Conservation (phyloP, 306 rosid species). For the Argentina anserina region DNA sequence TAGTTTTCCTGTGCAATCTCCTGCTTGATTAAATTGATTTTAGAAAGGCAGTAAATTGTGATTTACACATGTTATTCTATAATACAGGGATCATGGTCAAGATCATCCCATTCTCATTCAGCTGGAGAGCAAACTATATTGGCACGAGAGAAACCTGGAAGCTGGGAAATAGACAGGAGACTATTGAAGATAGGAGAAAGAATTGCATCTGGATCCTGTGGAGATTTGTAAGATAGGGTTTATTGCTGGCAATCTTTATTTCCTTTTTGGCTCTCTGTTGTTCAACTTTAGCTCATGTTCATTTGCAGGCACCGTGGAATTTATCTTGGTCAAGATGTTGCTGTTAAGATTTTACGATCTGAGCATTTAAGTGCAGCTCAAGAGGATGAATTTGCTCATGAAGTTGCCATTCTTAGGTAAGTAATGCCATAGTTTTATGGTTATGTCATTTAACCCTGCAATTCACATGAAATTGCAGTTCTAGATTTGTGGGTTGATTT, state of each 20-base stretch:
- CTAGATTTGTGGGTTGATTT: neutral
- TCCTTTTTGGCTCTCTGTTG: neutral
- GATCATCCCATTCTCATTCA: slow-evolving; percentile 60
- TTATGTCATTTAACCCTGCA: neutral
- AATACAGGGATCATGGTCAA: slow-evolving; percentile 92
- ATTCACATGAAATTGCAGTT: neutral
- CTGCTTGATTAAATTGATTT: too few species aligned
- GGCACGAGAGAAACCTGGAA: slow-evolving; percentile 50
- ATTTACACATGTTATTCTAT: slow-evolving; percentile 13
- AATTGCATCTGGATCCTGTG: slow-evolving; percentile 97
- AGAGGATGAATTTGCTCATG: slow-evolving; percentile 95
- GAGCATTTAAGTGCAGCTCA: slow-evolving; percentile 78
- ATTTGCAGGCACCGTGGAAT: slow-evolving; percentile 70
- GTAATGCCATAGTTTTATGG: slow-evolving; percentile 7
- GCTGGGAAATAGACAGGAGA: slow-evolving; percentile 95
- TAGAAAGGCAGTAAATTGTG: neutral
- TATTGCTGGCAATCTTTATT: slow-evolving; percentile 13
- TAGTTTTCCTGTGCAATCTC: neutral
- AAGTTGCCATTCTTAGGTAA: slow-evolving; percentile 87
- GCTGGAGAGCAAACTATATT: slow-evolving; percentile 54
- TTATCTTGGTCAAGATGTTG: slow-evolving; percentile 89
- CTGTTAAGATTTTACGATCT: slow-evolving; percentile 85
- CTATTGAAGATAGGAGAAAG: slow-evolving; percentile 79
- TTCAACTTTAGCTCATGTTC: slow-evolving; percentile 18
- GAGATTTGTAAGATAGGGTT: slow-evolving; percentile 76